phyloP scores from a whole-genome alignment of 1,284 basidiomycete genomes.

The Bondarzewia mesenterica region DNA sequence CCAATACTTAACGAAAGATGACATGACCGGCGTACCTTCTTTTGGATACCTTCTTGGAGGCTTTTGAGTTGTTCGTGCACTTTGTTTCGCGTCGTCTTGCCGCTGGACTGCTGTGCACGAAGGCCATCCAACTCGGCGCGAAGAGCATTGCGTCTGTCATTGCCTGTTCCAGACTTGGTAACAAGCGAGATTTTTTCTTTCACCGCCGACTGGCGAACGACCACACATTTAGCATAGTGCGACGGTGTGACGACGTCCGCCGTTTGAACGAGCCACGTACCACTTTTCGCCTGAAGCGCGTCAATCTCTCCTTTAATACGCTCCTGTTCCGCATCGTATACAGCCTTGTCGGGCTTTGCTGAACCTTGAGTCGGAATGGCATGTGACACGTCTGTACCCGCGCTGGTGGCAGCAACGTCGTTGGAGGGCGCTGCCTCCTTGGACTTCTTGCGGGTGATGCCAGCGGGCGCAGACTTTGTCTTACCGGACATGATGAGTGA shows the following conservation, averaged over 20 bases:
- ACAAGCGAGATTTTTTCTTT: constrained; percentile 72
- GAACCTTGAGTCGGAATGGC: constrained; percentile 25
- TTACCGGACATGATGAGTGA: constrained; percentile 38
- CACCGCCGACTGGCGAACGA: constrained; percentile 54
- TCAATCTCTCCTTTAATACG: constrained; percentile 80
- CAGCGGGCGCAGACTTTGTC: constrained; percentile 39
- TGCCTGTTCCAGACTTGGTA: constrained; percentile 50
- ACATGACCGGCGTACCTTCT: constrained; percentile 56
- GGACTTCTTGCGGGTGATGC: constrained; percentile 33
- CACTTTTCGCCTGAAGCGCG: constrained; percentile 65
- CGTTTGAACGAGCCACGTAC: constrained; percentile 38
- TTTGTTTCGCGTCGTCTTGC: constrained; percentile 72
- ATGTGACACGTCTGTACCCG: constrained; percentile 29
- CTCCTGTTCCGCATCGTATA: constrained; percentile 79
- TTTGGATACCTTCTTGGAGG: constrained; percentile 74
- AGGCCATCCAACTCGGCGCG: constrained; percentile 79
- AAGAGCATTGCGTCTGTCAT: constrained; percentile 70
- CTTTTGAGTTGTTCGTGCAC: constrained; percentile 78
- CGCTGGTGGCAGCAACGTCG: constrained; percentile 32
- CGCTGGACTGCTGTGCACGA: constrained; percentile 73
- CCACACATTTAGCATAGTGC: not conserved
- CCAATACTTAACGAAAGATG: not conserved
- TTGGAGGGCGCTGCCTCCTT: constrained; percentile 27
- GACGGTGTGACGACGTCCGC: not conserved
- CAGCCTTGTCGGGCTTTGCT: constrained; percentile 75